Evolutionary conservation across 129 eudicot species (phyloP).

Genomic region (Centella asiatica): DNA sequence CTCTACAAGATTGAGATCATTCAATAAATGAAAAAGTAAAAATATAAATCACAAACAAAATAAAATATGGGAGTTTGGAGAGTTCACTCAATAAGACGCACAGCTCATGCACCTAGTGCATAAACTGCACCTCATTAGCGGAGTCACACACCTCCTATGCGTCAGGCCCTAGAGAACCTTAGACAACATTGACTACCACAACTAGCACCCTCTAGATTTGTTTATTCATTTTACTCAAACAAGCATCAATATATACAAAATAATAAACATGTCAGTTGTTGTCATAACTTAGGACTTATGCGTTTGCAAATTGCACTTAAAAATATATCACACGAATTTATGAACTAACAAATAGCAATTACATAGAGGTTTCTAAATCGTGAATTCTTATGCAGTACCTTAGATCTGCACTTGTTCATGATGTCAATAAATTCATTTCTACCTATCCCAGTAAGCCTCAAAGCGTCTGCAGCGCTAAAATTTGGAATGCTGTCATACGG

Average conservation of each 20-base stretch:
- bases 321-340: not conserved
- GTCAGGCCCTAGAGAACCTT: too few relatives aligned
- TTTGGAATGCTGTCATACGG: conserved; percentile 98
- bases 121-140: too few relatives aligned
- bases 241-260: not conserved
- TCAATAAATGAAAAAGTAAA: too few relatives aligned
- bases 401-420: conserved; percentile 99
- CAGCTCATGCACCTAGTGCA: too few relatives aligned
- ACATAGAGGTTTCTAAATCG: not conserved
- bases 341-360: not conserved
- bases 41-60: too few relatives aligned
- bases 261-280: not conserved
- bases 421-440: conserved; percentile 98
- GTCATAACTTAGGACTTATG: not conserved
- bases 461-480: conserved; percentile 98
- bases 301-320: not conserved
- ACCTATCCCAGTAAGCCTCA: conserved; percentile 91
- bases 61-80: too few relatives aligned
- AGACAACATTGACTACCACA: too few relatives aligned
- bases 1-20: too few relatives aligned
- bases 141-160: too few relatives aligned
- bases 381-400: conserved; percentile 36
- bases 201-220: not conserved
- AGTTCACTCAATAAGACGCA: too few relatives aligned
- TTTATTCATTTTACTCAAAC: not conserved